Conservation (phyloP, 306 rosid genomes). For the Gillenia trifoliata region DNA sequence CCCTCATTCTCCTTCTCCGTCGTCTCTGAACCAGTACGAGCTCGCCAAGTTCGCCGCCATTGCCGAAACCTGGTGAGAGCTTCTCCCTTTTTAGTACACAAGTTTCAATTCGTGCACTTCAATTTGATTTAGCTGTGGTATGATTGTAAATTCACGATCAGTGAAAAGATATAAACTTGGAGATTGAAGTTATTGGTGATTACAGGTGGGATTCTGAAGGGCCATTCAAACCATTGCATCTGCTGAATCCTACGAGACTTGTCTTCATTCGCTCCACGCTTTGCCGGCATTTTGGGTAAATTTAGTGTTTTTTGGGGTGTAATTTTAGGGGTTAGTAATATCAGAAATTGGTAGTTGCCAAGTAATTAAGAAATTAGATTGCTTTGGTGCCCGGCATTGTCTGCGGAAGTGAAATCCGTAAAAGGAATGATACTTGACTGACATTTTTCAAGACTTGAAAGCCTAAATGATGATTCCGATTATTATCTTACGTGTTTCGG, state of each 20-base stretch:
- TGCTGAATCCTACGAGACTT: constrained; percentile 82
- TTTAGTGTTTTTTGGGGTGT: neutral
- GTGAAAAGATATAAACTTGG: neutral
- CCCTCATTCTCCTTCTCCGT: constrained; percentile 24
- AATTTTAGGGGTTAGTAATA: neutral
- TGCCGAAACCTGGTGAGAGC: constrained; percentile 60
- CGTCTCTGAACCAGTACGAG: constrained; percentile 62
- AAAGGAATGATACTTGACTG: neutral
- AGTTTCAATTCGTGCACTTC: neutral
- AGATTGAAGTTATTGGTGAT: neutral
- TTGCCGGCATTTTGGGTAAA: constrained; percentile 75
- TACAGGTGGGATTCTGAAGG: constrained; percentile 96
- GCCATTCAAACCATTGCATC: constrained; percentile 87
- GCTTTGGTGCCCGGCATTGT: neutral
- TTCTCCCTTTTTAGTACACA: neutral
- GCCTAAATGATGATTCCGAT: neutral
- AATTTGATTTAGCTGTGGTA: constrained; percentile 2
- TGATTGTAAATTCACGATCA: neutral
- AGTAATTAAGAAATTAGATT: neutral
- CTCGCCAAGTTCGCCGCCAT: constrained; percentile 74
- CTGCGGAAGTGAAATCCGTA: neutral
- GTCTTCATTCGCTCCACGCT: constrained; percentile 80
- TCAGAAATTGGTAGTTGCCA: neutral
- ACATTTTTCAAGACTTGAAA: neutral
- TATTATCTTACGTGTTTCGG: constrained; percentile 11